Base-by-base conservation (phyloP, 495 filamentous ascomycete genomes). In the Xylaria acuta region DNA sequence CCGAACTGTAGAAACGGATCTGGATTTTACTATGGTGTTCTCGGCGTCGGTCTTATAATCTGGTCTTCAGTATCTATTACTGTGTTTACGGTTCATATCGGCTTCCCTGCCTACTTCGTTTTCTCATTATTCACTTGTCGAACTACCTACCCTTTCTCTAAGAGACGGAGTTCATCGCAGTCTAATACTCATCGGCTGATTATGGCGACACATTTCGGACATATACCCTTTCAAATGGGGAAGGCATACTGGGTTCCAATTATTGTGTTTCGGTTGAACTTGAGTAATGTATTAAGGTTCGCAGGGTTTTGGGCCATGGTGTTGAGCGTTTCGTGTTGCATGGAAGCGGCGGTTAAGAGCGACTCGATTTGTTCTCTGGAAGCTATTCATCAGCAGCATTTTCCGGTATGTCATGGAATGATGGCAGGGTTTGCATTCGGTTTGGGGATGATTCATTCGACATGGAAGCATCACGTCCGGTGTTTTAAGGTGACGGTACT, bases 191-290 rank as follows among this genome's bases (percentile, higher is more conserved):
- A 75, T 60, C 54, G 68, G 51, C 68, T 76, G 70, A 70, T 70
- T 70, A 75, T 56, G 71, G 73, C 70, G 54, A 66, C 43, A 69
- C 59, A 79, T 79, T 71, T 78, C 77, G 65, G 67, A 73, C 56
- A 79, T 79, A 62, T 79, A 79, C 58, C 73, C 77, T 69, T 70
- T 41, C 70, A 72, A 70, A 63, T 64, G 59, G 68, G 64, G 66
- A 66, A 53, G 59, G 65, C 63, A 70, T 64, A 67, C 54, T 69
- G 41, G 63, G 72, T 49, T 68, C 60, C 59, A 71, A 73, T 76
- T 70, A 53, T 75, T 72, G 27, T 69, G 27, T 71, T 68, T 74
- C 69, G 60, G 34, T 53, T 64, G 43, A 67, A 67, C 25, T 66
- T 72, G 63, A 59, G 58, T 72, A 70, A 76, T 79, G 72, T 75